These are phyloP conservation scores for Aspergillus ibericus DNA, from an alignment of 2,329 filamentous ascomycete species.

Conservation along the genomic window DNA sequence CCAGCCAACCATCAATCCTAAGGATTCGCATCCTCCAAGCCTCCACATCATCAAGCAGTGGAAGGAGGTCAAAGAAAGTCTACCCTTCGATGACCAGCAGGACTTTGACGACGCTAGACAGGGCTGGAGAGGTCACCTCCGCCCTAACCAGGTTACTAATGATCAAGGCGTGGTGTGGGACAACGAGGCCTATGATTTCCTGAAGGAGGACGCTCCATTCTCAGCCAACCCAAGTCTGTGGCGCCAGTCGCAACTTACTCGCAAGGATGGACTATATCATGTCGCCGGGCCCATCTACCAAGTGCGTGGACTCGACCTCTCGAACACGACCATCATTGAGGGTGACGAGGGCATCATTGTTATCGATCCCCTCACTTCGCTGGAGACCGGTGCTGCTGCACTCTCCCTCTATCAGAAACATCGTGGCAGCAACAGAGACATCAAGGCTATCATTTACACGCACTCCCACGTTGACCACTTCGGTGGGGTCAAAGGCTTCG, in stretches of 20 bases:
- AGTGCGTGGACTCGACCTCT: constrained; percentile 43
- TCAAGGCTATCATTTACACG: constrained; percentile 42
- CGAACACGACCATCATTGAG: constrained; percentile 45
- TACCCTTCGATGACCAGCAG: background rate
- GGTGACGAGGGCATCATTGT: constrained; percentile 38
- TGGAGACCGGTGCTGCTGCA: constrained; percentile 36
- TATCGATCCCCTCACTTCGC: constrained; percentile 40
- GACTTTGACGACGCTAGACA: background rate
- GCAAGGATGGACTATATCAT: constrained; percentile 36
- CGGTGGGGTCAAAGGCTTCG: constrained; percentile 26
- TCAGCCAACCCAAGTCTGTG: constrained; percentile 37
- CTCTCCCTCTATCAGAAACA: constrained; percentile 35
- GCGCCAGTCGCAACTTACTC: constrained; percentile 34
- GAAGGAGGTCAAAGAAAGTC: background rate
- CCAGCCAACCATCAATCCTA: too few species aligned
- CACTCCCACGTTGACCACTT: constrained; percentile 46
- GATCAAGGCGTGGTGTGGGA: constrained; percentile 32
- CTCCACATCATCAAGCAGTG: background rate
- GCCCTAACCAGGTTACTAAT: constrained; percentile 19
- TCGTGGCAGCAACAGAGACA: constrained; percentile 8
- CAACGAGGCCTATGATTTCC: constrained; percentile 33
- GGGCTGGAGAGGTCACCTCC: constrained; percentile 20
- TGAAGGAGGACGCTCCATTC: constrained; percentile 22
- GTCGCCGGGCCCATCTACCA: constrained; percentile 41
- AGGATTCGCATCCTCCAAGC: too few species aligned